A percentile compares a stretch with the other conserved stretches of the same genome.
phyloP scores from a whole-genome alignment of 805 yeast genomes.

The Brettanomyces bruxellensis region DNA sequence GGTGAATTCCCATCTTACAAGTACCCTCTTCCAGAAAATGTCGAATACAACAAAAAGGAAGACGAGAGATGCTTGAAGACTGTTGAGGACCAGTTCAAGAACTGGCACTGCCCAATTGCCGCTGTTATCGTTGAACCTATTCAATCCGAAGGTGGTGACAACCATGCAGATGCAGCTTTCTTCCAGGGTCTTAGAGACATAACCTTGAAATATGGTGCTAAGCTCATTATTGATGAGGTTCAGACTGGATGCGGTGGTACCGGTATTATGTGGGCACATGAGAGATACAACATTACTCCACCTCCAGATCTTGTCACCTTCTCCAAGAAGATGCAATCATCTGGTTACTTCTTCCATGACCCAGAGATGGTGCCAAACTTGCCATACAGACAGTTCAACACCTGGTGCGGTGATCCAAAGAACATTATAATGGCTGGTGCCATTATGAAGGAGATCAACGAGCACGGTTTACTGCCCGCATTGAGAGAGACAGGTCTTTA shows the following conservation, averaged over 20 bases:
- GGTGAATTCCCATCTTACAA: conserved; percentile 76
- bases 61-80: conserved; percentile 73
- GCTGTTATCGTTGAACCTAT: conserved; percentile 87
- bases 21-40: conserved; percentile 82
- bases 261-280: conserved; percentile 83
- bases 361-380: conserved; percentile 62
- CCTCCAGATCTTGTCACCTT: conserved; percentile 82
- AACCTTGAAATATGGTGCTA: conserved; percentile 60
- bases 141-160: conserved; percentile 89
- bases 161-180: conserved; percentile 69
- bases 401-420: conserved; percentile 92
- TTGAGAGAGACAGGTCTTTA: conserved; percentile 59
- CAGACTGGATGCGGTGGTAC: conserved; percentile 90
- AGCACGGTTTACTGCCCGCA: conserved; percentile 47
- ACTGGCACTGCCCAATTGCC: conserved; percentile 73
- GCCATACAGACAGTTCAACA: conserved; percentile 87
- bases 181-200: conserved; percentile 79
- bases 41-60: conserved; percentile 62
- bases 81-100: conserved; percentile 61
- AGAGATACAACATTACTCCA: conserved; percentile 65
- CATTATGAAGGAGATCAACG: conserved; percentile 55
- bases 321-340: conserved; percentile 83
- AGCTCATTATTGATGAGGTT: conserved; percentile 76
- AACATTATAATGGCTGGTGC: conserved; percentile 68
- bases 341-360: conserved; percentile 77